phyloP scores from a whole-genome alignment of 352 stramenopile species.

The Hyaloperonospora brassicae region DNA sequence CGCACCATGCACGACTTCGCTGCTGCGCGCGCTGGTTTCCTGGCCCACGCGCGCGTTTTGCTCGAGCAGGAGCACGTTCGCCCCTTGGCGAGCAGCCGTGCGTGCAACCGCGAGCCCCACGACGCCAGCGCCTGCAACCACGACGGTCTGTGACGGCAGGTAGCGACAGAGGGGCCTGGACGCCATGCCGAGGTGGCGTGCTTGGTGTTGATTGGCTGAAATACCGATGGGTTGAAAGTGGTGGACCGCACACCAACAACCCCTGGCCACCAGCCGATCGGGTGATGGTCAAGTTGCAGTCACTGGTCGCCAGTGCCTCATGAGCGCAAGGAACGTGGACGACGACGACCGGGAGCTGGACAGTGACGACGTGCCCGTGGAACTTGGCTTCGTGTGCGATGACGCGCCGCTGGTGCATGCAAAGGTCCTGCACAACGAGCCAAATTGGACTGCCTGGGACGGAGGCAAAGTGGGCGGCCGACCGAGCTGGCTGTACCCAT shows the following conservation, averaged over 20 bases:
- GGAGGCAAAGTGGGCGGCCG: conserved; percentile 86
- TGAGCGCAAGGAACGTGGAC: too few relatives aligned
- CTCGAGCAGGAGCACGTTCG: conserved; percentile 87
- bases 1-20: conserved; percentile 91
- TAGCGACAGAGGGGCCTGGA: background rate
- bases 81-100: conserved; percentile 36
- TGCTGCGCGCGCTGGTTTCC: conserved; percentile 89
- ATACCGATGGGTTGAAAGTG: too few relatives aligned
- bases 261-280: conserved; percentile 7
- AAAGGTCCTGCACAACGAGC: conserved; percentile 34
- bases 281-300: too few relatives aligned
- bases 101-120: conserved; percentile 71
- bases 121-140: conserved; percentile 65
- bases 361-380: conserved; percentile 19
- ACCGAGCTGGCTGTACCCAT: conserved; percentile 83
- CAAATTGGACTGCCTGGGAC: conserved; percentile 88
- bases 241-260: background rate
- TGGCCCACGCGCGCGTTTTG: conserved; percentile 69
- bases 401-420: conserved; percentile 19
- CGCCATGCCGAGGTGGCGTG: background rate
- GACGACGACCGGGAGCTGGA: too few relatives aligned
- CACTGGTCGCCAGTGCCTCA: too few relatives aligned
- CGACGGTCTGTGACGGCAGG: conserved; percentile 14
- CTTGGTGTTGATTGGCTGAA: too few relatives aligned
- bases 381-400: conserved; percentile 64